These are phyloP conservation scores for Didymellaceae sp. DNA, from an alignment of 2,329 filamentous ascomycete species.

Conservation along the genomic window DNA sequence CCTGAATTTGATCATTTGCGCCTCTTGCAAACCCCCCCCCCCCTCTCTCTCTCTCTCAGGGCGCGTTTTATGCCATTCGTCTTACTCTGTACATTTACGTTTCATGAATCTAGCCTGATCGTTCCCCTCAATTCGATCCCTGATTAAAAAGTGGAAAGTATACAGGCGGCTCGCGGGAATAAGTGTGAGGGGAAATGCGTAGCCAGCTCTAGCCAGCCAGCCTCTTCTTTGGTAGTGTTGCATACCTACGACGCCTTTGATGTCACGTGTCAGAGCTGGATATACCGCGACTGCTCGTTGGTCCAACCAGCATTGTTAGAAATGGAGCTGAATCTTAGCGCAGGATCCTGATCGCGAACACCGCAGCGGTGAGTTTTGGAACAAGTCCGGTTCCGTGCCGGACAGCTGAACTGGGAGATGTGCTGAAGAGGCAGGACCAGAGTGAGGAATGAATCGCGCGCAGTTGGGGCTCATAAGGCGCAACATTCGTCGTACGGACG, in stretches of 20 bases:
- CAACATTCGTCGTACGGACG: slow-evolving; percentile 3
- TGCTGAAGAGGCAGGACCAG: not conserved
- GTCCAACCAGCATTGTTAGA: slow-evolving; percentile 16
- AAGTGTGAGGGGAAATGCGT: no score
- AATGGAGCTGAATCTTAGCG: slow-evolving; percentile 15
- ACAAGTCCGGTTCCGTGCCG: slow-evolving; percentile 11
- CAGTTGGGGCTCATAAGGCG: not conserved
- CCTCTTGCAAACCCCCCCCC: no score
- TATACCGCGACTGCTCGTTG: slow-evolving; percentile 9
- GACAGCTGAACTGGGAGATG: not conserved
- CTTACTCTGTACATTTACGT: no score
- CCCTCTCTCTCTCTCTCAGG: no score
- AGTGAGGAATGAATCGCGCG: not conserved
- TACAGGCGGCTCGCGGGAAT: no score
- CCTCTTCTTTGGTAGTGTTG: not conserved
- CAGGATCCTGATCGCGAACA: slow-evolving; percentile 9
- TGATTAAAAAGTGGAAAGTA: no score
- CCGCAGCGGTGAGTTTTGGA: slow-evolving; percentile 15
- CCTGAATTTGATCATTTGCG: no score
- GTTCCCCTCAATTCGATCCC: no score
- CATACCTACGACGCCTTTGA: slow-evolving; percentile 3
- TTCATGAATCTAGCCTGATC: no score
- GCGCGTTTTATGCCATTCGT: no score
- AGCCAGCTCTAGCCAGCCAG: no score
- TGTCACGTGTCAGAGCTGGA: not conserved